Conservation (phyloP, 345 rosid genomes). For the Cochlearia excelsa region DNA sequence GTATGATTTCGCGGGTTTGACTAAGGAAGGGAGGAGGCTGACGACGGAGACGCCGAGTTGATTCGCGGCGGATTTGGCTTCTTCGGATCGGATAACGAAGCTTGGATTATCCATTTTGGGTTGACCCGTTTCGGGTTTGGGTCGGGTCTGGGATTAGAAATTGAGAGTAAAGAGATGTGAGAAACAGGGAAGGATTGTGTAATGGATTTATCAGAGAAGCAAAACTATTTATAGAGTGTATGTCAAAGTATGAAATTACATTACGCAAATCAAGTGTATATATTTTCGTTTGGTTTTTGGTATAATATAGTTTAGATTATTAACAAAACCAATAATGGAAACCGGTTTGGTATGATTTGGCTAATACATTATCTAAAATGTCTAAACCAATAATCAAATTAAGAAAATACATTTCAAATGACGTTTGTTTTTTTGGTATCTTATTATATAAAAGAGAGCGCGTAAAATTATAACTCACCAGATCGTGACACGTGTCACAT, state of each 20-base stretch:
- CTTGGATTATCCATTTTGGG: slow-evolving; percentile 50
- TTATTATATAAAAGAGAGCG: too few relatives aligned
- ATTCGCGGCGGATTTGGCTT: slow-evolving; percentile 68
- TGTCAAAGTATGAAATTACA: slow-evolving; percentile 7
- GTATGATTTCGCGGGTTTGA: slow-evolving; percentile 54
- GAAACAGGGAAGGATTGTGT: slow-evolving; percentile 35
- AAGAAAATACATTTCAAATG: too few relatives aligned
- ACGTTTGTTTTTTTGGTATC: too few relatives aligned
- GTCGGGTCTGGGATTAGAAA: slow-evolving; percentile 20
- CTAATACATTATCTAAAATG: too few relatives aligned
- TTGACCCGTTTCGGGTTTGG: slow-evolving; percentile 31
- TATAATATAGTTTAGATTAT: neutral
- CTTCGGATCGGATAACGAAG: slow-evolving; percentile 64
- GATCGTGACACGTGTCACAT: too few relatives aligned
- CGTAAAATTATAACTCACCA: too few relatives aligned
- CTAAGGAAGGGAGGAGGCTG: slow-evolving; percentile 67
- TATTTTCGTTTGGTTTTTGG: slow-evolving; percentile 12
- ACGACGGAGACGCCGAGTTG: slow-evolving; percentile 46
- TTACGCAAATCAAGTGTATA: slow-evolving; percentile 15
- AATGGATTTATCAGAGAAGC: neutral
- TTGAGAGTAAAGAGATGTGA: slow-evolving; percentile 24
- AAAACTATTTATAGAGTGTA: slow-evolving; percentile 30
- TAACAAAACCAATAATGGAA: too few relatives aligned
- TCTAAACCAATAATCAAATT: too few relatives aligned
- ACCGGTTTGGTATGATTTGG: too few relatives aligned